Evolutionary conservation across 441 rosid species (phyloP).

Genomic region (Manihot esculenta): DNA sequence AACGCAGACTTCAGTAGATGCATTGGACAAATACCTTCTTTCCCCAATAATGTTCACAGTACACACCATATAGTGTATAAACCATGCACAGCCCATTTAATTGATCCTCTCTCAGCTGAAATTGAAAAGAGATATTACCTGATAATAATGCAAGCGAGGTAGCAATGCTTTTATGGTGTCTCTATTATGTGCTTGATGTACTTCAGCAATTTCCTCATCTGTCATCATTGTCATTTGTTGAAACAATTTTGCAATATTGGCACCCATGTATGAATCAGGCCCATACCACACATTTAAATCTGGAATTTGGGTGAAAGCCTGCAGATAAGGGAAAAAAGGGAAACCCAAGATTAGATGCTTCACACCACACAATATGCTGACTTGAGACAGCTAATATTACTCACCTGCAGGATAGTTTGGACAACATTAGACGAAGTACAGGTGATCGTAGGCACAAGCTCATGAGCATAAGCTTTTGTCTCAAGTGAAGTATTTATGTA

Average conservation of each 20-base stretch:
- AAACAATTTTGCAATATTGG: conserved; percentile 79
- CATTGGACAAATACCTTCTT: conserved; percentile 9
- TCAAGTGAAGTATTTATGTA: conserved; percentile 93
- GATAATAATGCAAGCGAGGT: conserved; percentile 55
- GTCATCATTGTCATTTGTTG: conserved; percentile 84
- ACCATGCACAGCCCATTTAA: neutral
- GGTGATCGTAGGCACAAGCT: conserved; percentile 93
- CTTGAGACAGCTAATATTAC: conserved; percentile 14
- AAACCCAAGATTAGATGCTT: neutral
- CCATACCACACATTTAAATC: conserved; percentile 83
- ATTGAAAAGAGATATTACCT: conserved; percentile 21
- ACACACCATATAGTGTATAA: neutral
- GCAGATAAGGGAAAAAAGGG: conserved; percentile 13
- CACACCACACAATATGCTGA: neutral
- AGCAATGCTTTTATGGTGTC: conserved; percentile 66
- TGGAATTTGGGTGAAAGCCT: conserved; percentile 89
- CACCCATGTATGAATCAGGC: conserved; percentile 99
- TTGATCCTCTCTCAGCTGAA: neutral
- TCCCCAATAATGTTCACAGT: conserved; percentile 2
- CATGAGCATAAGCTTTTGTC: conserved; percentile 95
- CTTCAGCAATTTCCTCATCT: conserved; percentile 75
- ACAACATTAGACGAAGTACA: conserved; percentile 97
- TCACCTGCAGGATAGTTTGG: conserved; percentile 88
- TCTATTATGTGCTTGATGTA: conserved; percentile 69
- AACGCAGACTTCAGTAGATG: conserved; percentile 4